These are phyloP conservation scores for Cytospora piceae DNA, from an alignment of 2,329 filamentous ascomycete species.

Conservation along the genomic window DNA sequence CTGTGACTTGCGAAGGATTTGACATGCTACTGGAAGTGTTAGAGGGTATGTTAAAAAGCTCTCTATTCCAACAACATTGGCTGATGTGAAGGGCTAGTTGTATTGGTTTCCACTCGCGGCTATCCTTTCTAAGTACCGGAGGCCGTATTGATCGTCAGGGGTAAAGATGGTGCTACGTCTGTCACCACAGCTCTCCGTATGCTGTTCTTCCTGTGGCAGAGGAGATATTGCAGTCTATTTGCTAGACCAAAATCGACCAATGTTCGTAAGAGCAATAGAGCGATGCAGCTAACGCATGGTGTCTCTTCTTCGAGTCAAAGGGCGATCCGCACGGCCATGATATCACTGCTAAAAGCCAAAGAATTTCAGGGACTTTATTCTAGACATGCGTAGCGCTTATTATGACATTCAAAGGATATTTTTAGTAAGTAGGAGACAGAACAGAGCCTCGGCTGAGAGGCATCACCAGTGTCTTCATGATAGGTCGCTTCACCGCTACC, in stretches of 20 bases:
- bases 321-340: conserved; percentile 11
- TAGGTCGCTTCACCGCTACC: conserved; percentile 19
- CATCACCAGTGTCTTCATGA: conserved; percentile 21
- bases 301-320: background rate
- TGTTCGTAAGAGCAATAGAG: background rate
- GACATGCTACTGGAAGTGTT: conserved; percentile 35
- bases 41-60: background rate
- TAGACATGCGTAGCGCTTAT: conserved; percentile 1
- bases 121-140: background rate
- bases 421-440: conserved; percentile 17
- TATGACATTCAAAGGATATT: conserved; percentile 3
- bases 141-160: conserved; percentile 10
- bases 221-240: background rate
- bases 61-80: background rate
- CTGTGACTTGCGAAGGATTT: conserved; percentile 40
- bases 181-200: background rate
- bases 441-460: conserved; percentile 29
- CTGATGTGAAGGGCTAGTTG: background rate
- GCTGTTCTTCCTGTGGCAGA: background rate
- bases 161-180: background rate
- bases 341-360: conserved; percentile 11
- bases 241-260: background rate
- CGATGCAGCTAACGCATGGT: background rate
- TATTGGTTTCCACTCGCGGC: background rate
- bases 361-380: conserved; percentile 7